Evolutionary conservation across 257 asterid species (phyloP).

Genomic region (Nicotiana obtusifolia): DNA sequence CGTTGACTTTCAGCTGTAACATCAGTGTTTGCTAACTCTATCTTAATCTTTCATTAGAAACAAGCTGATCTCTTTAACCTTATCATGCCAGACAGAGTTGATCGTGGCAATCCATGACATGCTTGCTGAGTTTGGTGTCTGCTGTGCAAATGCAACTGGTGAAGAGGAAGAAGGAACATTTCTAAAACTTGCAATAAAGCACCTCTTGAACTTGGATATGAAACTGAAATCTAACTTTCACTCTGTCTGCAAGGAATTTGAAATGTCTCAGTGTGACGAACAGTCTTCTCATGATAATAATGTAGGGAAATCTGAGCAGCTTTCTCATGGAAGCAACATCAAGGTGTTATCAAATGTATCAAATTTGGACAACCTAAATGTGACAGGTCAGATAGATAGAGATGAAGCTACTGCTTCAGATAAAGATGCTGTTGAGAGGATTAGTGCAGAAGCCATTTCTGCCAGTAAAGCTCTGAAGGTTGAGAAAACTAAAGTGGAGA

Average conservation of each 20-base stretch:
- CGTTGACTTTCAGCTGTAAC: slow-evolving; percentile 13
- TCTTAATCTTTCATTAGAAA: not conserved
- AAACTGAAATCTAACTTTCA: slow-evolving; percentile 57
- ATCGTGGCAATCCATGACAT: slow-evolving; percentile 84
- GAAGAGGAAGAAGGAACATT: slow-evolving; percentile 88
- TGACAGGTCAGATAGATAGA: slow-evolving; percentile 27
- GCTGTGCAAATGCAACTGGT: slow-evolving; percentile 77
- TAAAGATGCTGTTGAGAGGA: slow-evolving; percentile 32
- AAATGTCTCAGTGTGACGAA: slow-evolving; percentile 28
- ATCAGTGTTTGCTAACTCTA: not conserved
- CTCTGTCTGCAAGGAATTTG: slow-evolving; percentile 43
- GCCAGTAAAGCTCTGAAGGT: slow-evolving; percentile 24
- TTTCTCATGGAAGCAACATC: slow-evolving; percentile 18
- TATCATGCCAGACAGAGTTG: slow-evolving; percentile 63
- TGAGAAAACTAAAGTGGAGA: slow-evolving; percentile 31
- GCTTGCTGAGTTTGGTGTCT: slow-evolving; percentile 97
- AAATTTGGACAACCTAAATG: slow-evolving; percentile 28
- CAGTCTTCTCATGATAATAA: slow-evolving; percentile 35
- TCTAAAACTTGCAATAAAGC: slow-evolving; percentile 89
- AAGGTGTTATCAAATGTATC: slow-evolving; percentile 30
- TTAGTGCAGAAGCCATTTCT: slow-evolving; percentile 32
- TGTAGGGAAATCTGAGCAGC: slow-evolving; percentile 34
- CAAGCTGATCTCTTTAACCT: slow-evolving; percentile 14
- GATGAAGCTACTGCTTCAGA: slow-evolving; percentile 25
- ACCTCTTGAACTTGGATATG: slow-evolving; percentile 83